Base-by-base conservation (phyloP, 1,284 basidiomycete species). In the Fistulina hepatica region DNA sequence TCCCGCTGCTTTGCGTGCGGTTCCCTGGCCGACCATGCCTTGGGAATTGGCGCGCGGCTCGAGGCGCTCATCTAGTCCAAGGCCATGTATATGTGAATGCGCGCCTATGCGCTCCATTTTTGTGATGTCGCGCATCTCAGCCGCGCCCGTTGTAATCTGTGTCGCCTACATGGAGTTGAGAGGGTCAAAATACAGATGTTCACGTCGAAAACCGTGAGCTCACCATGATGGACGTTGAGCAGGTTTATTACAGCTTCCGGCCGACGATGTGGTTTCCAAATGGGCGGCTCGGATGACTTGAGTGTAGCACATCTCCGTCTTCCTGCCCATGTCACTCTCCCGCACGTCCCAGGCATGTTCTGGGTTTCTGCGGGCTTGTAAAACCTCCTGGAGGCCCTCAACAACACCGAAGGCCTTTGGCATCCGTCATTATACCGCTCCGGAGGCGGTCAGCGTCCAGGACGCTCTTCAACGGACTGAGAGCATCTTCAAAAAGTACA, bases 51-150 rank as follows among this genome's bases (percentile, higher is more conserved):
- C 74, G 15, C 89, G 75, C 8, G 94, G 91, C 60, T 97, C 91
- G 44, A 97, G 73, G 46, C 79, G 64, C 48, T 90, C 88, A 55
- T 97, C 93, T 37, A 98, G 76, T 3, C 94, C 94, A 19, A 98
- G 72, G 2, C 93, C 92, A 39, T 79, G 86, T 52, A 97, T 92
- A 63, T 97, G 92, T n/a, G 92, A 95, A 60, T 95, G 92, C n/a
- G 88, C 84, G 54, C 90, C 89, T 58, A 95, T 95, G 44, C 91
- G 83, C 73, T 95, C 91, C 76, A 94, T 91, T 69, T 91, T 92
- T 39, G 90, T 92, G 41, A 92, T 81, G 54, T 94, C 90, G 43
- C 88, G 74, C 45, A 92, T 59, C 57, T 85, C 81, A 30, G 80
- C 73, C 33, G 78, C 76, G 24, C 76, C 77, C 42, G 81, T 76